Evolutionary conservation across 768 basidiomycete genomes (phyloP).

Genomic region (Leccinum truebloodii): DNA sequence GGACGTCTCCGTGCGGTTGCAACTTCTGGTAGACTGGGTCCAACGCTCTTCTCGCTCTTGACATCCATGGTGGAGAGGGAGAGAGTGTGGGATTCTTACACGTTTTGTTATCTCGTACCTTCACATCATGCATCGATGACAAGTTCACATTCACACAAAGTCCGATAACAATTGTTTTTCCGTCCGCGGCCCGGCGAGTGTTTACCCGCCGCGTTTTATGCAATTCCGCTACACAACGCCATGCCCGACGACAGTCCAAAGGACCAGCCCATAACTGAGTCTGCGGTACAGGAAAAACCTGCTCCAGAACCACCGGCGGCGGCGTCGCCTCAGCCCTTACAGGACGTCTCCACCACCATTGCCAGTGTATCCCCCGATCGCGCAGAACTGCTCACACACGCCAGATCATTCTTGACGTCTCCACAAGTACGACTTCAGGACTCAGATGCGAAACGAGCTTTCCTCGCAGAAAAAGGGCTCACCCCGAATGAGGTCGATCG

Average conservation of each 20-base stretch:
- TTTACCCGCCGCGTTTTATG: too few species aligned
- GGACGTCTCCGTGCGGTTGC: too few species aligned
- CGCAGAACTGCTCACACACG: constrained; percentile 50
- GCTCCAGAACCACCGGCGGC: neutral
- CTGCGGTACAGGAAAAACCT: neutral
- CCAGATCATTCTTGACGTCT: constrained; percentile 65
- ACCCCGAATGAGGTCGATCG: constrained; percentile 57
- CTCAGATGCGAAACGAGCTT: constrained; percentile 53
- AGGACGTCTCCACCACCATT: neutral
- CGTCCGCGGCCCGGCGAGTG: too few species aligned
- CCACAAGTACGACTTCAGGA: constrained; percentile 66
- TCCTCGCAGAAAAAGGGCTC: constrained; percentile 72
- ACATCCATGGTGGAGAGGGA: constrained; percentile 14
- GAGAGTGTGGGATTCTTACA: neutral
- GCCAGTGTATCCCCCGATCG: constrained; percentile 27
- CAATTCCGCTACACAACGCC: neutral
- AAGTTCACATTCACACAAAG: too few species aligned
- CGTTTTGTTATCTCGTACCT: too few species aligned
- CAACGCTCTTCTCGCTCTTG: too few species aligned
- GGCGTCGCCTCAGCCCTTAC: constrained; percentile 1
- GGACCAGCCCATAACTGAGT: constrained; percentile 1
- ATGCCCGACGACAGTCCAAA: constrained; percentile 21
- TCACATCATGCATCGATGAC: too few species aligned
- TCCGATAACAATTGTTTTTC: too few species aligned
- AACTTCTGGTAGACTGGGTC: too few species aligned